Conservation (phyloP, 2,329 filamentous ascomycete genomes). For the Phyllosticta ampelicida region DNA sequence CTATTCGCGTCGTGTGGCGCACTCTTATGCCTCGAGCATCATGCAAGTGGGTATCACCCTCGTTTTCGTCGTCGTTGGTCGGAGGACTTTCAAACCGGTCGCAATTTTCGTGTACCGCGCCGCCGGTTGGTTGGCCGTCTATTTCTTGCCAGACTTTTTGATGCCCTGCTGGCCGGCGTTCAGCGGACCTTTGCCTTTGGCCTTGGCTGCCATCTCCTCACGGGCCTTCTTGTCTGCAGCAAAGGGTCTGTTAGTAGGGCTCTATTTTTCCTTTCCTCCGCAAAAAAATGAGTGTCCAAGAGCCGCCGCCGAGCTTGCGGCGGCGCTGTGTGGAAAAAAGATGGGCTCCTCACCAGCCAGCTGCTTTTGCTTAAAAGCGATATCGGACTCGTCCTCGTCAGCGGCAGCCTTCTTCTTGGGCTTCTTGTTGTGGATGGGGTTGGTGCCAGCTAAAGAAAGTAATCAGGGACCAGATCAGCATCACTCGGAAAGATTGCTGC, state of each 20-base stretch:
- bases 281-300: neutral
- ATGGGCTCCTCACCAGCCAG: conserved; percentile 57
- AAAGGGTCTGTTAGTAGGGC: neutral
- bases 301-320: neutral
- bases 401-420: conserved; percentile 69
- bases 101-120: neutral
- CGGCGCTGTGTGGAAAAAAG: neutral
- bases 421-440: conserved; percentile 59
- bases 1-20: neutral
- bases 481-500: neutral
- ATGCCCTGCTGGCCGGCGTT: conserved; percentile 79
- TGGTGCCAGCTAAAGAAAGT: conserved; percentile 40
- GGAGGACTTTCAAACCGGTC: neutral
- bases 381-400: conserved; percentile 79
- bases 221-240: conserved; percentile 47
- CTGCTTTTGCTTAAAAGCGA: conserved; percentile 75
- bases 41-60: neutral
- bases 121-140: conserved; percentile 12
- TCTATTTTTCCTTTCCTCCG: neutral
- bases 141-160: conserved; percentile 99
- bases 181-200: conserved; percentile 78
- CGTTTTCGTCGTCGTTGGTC: neutral
- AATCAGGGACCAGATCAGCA: conserved; percentile 17
- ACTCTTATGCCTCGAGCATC: neutral
- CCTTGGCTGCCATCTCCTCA: conserved; percentile 62